Base-by-base conservation (phyloP, 768 basidiomycete genomes). In the Gymnopilus junonius region DNA sequence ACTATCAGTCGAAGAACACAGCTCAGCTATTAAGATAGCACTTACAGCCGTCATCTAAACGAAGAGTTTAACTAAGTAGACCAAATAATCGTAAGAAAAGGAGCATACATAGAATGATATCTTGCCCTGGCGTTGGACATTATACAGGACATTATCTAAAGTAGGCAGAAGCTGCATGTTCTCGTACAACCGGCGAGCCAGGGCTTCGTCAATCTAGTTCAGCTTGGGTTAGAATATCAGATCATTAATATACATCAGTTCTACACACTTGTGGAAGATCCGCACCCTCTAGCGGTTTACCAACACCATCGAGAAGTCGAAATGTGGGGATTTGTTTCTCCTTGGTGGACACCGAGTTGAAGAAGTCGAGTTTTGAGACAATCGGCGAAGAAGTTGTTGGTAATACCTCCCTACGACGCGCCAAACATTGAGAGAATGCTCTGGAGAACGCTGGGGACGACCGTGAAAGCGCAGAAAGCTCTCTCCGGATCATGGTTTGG, bases 51-150 rank as follows among this genome's bases (percentile, higher is more conserved):
- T 93, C 89, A 94, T 93, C 93, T 93, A 70, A 17, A 31, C 2
- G 42, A 43, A 59, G 62, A 31, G 32, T 8, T 64, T 48, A 20
- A 61, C 27, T 54, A 40, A 54, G 25, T 43, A 35, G 14, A 32
- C 43, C 35, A 42, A 59, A 21, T 63, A 15, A 35, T 31, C 1
- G 51, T 50, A 8, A 56, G 48, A 63, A 59, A 21, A 37, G 43
- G 32, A 57, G 78, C 90, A 69, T 72, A 93, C 94, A 73, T 94
- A 95, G 75, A 94, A 95, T 4, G 91, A 92, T 67, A 94, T 94
- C 76, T 93, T 94, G 27, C 95, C 95, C 74, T 98, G 95, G 8
- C 95, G 86, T 72, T 98, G 95, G 8, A 95, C 88, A 68, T 95
- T 95, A 76, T 95, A 93, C 15, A 98, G 82, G 35, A 97, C 80